phyloP scores from a whole-genome alignment of 192 early-diverging fungal genomes.

The Backusella parvicylindrica region DNA sequence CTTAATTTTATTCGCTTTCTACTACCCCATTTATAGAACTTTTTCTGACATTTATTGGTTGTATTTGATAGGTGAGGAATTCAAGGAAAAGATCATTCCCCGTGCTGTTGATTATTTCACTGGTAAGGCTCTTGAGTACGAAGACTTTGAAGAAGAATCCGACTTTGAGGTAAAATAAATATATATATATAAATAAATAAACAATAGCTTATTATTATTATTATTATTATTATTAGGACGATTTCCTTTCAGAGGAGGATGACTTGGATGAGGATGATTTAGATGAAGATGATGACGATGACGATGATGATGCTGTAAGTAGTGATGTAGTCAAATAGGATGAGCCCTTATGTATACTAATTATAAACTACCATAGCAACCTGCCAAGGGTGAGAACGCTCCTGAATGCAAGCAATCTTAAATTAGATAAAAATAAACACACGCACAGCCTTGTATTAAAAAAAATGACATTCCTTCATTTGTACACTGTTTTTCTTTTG shows the following conservation, averaged over 20 bases:
- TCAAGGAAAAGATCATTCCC: conserved; percentile 98
- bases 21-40: too few species aligned
- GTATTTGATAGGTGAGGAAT: conserved; percentile 62
- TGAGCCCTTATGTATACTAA: neutral
- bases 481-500: neutral
- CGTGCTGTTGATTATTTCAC: conserved; percentile 98
- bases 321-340: neutral
- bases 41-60: neutral
- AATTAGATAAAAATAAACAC: conserved; percentile 7
- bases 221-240: conserved; percentile 30
- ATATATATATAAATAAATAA: neutral
- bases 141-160: conserved; percentile 59
- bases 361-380: conserved; percentile 21
- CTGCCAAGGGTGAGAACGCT: conserved; percentile 51
- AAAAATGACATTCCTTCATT: neutral
- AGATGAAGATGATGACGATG: conserved; percentile 63
- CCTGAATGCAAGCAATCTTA: conserved; percentile 56
- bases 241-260: conserved; percentile 60
- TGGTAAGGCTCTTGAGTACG: conserved; percentile 90
- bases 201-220: neutral
- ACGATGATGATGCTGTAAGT: conserved; percentile 61
- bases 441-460: neutral
- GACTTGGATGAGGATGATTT: conserved; percentile 53
- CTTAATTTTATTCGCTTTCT: neutral
- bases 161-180: conserved; percentile 37